Evolutionary conservation across 768 basidiomycete species (phyloP).

Genomic region (Termitomyces sp.): DNA sequence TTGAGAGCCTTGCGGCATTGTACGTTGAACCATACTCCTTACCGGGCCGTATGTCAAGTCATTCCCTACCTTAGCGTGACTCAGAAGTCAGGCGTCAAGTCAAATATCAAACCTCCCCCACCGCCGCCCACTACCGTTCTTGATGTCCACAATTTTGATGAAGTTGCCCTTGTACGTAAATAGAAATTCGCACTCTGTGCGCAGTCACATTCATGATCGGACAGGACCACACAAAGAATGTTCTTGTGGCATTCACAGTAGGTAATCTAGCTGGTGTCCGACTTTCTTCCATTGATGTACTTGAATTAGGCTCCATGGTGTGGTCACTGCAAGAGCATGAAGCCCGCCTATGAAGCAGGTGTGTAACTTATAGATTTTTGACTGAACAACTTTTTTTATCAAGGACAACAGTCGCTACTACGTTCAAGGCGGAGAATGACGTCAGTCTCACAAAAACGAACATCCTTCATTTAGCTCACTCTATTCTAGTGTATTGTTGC

Average conservation of each 20-base stretch:
- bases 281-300: conserved; percentile 1
- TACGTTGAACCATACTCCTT: conserved; percentile 31
- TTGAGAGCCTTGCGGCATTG: conserved; percentile 74
- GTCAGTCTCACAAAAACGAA: conserved; percentile 33
- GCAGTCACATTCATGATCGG: neutral
- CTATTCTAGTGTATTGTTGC: conserved; percentile 73
- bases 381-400: neutral
- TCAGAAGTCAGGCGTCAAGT: conserved; percentile 72
- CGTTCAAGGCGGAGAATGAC: conserved; percentile 72
- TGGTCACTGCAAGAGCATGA: conserved; percentile 91
- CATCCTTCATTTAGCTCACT: neutral
- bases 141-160: conserved; percentile 68
- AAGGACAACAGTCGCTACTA: conserved; percentile 53
- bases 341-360: conserved; percentile 84
- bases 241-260: conserved; percentile 80
- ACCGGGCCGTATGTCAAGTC: neutral
- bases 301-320: conserved; percentile 67
- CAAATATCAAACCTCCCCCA: conserved; percentile 82
- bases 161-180: conserved; percentile 55
- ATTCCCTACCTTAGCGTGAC: conserved; percentile 48
- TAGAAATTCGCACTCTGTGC: neutral
- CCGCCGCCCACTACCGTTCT: conserved; percentile 65
- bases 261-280: conserved; percentile 15
- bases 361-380: neutral
- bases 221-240: conserved; percentile 69